Evolutionary conservation across 2,329 filamentous ascomycete species (phyloP), one percentile per base, ranked within the genome.

Genomic region (Aspergillus quadrilineatus): DNA sequence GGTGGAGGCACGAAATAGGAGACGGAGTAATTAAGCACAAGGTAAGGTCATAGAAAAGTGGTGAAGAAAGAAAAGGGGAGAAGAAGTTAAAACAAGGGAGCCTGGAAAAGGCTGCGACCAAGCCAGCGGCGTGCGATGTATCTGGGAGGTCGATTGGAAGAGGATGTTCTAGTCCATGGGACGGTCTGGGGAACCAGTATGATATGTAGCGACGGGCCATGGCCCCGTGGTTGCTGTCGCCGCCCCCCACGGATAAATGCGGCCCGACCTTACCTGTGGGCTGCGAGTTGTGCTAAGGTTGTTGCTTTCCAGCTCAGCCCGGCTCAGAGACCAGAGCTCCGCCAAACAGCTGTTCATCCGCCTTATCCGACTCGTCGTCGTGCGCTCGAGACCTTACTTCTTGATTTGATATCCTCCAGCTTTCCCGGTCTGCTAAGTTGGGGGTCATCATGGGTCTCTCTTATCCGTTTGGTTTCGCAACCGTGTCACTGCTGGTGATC

Each of bases 381-480:
- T 47, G 30, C 53, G 41, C 58, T 58, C 54, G 62, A 59, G 61
- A 55, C 59, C 59, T 58, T 64, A 52, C 53, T 48, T 46, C 42
- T 56, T 63, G 46, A 44, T 56, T 57, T 49, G 56, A 52, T 57
- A 56, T 63, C 58, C 55, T 68, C 63, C 57, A 48, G 60, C 53
- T 62, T 63, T 42, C 15, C 15, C 26, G 41, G 41, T 46, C 29
- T 46, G 15, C 43, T 56, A 60, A 58, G 64, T 65, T 64, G 60
- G 62, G 65, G 63, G 62, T 69, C 65, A 66, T 63, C 66, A 93
- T 93, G 89, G 86, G 86, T 83, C 82, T 89, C 72, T 78, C 72
- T 60, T 92, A 93, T 79, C 85, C 87, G 69, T 75, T 85, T 68
- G 86, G 88, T 76, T 84, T 85, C 76, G 81, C 85, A 71, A 82